These are phyloP conservation scores for Taphrina wiesneri DNA, from an alignment of 1,139 yeast species.

Conservation along the genomic window DNA sequence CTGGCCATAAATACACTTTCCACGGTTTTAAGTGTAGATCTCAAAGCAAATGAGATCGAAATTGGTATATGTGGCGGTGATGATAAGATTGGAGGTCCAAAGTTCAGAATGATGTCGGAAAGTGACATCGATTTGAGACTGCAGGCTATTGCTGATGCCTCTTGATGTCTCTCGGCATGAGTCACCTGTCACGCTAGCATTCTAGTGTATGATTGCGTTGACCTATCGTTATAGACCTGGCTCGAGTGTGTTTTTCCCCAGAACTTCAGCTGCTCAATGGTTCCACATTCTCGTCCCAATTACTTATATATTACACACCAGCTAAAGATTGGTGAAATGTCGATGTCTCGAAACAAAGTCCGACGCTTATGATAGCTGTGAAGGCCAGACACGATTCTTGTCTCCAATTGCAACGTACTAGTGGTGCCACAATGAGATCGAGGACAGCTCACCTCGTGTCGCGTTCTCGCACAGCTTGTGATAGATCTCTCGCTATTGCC, in stretches of 20 bases:
- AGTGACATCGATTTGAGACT: constrained; percentile 94
- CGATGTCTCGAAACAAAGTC: no score
- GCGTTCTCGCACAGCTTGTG: neutral
- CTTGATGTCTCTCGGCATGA: constrained; percentile 42
- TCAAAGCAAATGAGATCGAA: constrained; percentile 88
- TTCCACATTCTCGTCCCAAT: no score
- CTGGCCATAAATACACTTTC: constrained; percentile 83
- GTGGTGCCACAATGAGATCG: no score
- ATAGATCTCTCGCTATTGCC: neutral
- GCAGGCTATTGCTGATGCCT: constrained; percentile 93
- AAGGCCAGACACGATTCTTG: no score
- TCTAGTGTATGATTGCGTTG: no score
- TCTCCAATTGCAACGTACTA: no score
- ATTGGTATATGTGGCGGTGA: constrained; percentile 78
- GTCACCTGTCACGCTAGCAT: neutral
- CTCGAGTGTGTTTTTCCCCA: no score
- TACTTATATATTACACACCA: no score
- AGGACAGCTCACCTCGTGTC: neutral
- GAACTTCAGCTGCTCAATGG: no score
- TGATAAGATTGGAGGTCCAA: constrained; percentile 33
- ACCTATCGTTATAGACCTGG: no score
- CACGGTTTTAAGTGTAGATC: constrained; percentile 85
- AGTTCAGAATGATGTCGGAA: constrained; percentile 66
- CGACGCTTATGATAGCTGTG: neutral
- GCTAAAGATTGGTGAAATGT: no score